Percentiles rank a stretch among this genome's conserved stretches.
Evolutionary conservation across 78 protist species (phyloP).

Genomic region (Dictyostelium purpureum): DNA sequence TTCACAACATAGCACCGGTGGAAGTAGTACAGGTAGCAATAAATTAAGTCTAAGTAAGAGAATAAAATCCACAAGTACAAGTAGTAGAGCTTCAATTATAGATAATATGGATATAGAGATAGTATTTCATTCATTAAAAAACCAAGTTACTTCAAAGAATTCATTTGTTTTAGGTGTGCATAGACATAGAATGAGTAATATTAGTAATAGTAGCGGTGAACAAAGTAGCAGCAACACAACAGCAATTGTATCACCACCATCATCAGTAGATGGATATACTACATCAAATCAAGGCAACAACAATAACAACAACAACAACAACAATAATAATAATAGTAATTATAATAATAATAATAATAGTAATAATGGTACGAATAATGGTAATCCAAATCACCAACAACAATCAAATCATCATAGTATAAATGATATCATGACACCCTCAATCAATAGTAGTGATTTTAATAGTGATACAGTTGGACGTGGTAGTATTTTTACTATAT

Average conservation of each 20-base stretch:
- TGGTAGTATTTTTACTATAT: conserved; percentile 12
- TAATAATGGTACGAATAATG: neutral
- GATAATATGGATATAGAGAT: neutral
- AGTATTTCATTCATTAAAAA: neutral
- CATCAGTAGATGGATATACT: neutral
- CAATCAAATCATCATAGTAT: neutral
- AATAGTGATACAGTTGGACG: conserved; percentile 29
- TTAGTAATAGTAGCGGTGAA: neutral
- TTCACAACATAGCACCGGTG: neutral
- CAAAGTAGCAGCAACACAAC: neutral
- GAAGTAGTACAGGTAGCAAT: neutral
- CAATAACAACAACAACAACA: neutral
- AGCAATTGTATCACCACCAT: neutral
- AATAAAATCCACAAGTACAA: neutral
- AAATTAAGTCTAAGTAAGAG: neutral
- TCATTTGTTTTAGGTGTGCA: conserved; percentile 29
- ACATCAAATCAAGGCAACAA: neutral
- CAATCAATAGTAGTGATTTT: neutral
- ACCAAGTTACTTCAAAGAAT: conserved; percentile 8
- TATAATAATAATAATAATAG: neutral
- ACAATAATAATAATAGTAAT: neutral
- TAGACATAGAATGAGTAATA: conserved; percentile 18
- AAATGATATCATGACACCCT: neutral
- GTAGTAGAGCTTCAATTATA: neutral
- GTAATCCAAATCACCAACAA: neutral